Percentiles rank a stretch among this genome's conserved stretches.
phyloP scores from a whole-genome alignment of 164 flowering plant species.

The Magnolia kwangsiensis region DNA sequence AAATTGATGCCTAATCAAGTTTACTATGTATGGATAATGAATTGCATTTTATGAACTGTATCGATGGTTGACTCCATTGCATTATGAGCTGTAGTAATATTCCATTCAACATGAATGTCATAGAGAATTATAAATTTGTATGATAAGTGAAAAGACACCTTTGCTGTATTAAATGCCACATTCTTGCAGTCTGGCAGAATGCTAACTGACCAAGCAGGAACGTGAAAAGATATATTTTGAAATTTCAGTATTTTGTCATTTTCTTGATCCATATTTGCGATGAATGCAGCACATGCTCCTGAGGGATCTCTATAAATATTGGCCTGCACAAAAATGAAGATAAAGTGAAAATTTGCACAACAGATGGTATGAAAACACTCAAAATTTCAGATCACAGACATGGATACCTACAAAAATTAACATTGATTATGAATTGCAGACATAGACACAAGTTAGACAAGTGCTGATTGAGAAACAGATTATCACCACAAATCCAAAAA shows the following conservation, averaged over 20 bases:
- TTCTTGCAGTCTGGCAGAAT: slow-evolving; percentile 95
- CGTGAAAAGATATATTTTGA: slow-evolving; percentile 61
- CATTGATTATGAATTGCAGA: background rate
- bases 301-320: slow-evolving; percentile 67
- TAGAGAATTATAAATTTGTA: background rate
- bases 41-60: background rate
- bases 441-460: background rate
- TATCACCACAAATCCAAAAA: slow-evolving; percentile 4
- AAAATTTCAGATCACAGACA: background rate
- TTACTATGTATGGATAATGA: background rate
- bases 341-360: slow-evolving; percentile 9
- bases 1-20: background rate
- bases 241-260: slow-evolving; percentile 57
- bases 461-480: background rate
- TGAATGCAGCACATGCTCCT: slow-evolving; percentile 87
- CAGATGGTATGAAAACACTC: background rate
- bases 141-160: slow-evolving; percentile 40
- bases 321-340: slow-evolving; percentile 45
- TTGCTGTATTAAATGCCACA: slow-evolving; percentile 85
- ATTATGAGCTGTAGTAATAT: background rate
- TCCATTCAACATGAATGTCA: background rate
- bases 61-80: no score
- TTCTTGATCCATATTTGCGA: slow-evolving; percentile 76
- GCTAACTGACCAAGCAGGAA: slow-evolving; percentile 99
- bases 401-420: background rate